These are phyloP conservation scores for Cucurbita pepo DNA, from an alignment of 306 rosid genomes.

Conservation along the genomic window DNA sequence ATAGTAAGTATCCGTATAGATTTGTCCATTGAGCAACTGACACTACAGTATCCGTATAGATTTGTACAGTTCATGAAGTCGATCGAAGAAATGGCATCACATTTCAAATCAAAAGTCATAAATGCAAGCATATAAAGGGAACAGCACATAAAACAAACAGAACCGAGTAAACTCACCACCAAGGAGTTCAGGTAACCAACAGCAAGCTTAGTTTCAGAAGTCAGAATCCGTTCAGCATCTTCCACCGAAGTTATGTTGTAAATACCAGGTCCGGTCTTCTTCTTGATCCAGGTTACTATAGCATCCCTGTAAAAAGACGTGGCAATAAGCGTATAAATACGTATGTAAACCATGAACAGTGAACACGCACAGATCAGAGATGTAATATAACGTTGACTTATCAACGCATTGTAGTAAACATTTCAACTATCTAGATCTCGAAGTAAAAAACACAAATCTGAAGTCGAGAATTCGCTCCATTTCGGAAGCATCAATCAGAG, in stretches of 20 bases:
- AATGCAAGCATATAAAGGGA: neutral
- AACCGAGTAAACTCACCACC: slow-evolving; percentile 40
- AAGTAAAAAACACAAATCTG: neutral
- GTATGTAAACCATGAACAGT: neutral
- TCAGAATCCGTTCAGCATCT: slow-evolving; percentile 55
- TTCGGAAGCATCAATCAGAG: neutral
- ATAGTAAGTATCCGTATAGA: neutral
- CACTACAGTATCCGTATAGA: neutral
- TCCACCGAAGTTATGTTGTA: slow-evolving; percentile 63
- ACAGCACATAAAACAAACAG: neutral
- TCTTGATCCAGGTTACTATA: slow-evolving; percentile 83
- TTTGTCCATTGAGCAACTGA: neutral
- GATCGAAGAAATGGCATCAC: neutral
- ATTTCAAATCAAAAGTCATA: neutral
- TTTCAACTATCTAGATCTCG: neutral
- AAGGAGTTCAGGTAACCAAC: slow-evolving; percentile 80
- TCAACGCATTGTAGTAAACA: neutral
- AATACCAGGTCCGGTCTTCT: slow-evolving; percentile 87
- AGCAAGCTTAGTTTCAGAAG: slow-evolving; percentile 59
- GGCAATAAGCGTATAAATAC: neutral
- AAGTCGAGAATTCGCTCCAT: neutral
- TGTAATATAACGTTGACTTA: neutral
- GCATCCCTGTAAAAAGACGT: slow-evolving; percentile 38
- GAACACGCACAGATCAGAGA: neutral
- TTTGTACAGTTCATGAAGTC: neutral